These are phyloP conservation scores for Brassica juncea DNA, from an alignment of 345 rosid species.

Conservation along the genomic window DNA sequence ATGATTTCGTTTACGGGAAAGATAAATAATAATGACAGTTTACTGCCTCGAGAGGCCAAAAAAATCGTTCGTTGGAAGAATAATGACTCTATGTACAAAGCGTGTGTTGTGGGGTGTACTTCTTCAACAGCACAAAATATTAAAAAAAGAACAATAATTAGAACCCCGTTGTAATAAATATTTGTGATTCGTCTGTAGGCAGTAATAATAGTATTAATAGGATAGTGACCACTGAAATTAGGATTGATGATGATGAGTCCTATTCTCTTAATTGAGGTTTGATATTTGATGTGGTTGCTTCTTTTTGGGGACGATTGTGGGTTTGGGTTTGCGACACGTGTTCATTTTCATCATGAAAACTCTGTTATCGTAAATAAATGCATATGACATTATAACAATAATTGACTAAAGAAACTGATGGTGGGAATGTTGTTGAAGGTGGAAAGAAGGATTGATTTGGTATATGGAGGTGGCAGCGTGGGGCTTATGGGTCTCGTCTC, in stretches of 20 bases:
- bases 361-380: slow-evolving; percentile 31
- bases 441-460: slow-evolving; percentile 92
- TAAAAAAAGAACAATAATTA: slow-evolving; percentile 7
- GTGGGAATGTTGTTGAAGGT: slow-evolving; percentile 62
- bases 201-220: slow-evolving; percentile 35
- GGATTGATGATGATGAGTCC: slow-evolving; percentile 35
- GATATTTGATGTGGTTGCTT: slow-evolving; percentile 40
- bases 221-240: slow-evolving; percentile 38
- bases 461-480: slow-evolving; percentile 97
- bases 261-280: slow-evolving; percentile 32
- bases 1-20: slow-evolving; percentile 39
- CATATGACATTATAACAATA: background rate
- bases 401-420: slow-evolving; percentile 40
- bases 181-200: slow-evolving; percentile 34
- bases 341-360: slow-evolving; percentile 52
- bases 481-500: slow-evolving; percentile 98
- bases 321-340: slow-evolving; percentile 52
- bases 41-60: slow-evolving; percentile 24
- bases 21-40: slow-evolving; percentile 33
- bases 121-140: slow-evolving; percentile 24
- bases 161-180: slow-evolving; percentile 9
- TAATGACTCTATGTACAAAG: slow-evolving; percentile 39
- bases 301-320: slow-evolving; percentile 29
- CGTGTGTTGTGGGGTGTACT: slow-evolving; percentile 44
- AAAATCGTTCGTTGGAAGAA: slow-evolving; percentile 39